Conservation (phyloP, 495 filamentous ascomycete genomes). For the Penicillium nucicola region DNA sequence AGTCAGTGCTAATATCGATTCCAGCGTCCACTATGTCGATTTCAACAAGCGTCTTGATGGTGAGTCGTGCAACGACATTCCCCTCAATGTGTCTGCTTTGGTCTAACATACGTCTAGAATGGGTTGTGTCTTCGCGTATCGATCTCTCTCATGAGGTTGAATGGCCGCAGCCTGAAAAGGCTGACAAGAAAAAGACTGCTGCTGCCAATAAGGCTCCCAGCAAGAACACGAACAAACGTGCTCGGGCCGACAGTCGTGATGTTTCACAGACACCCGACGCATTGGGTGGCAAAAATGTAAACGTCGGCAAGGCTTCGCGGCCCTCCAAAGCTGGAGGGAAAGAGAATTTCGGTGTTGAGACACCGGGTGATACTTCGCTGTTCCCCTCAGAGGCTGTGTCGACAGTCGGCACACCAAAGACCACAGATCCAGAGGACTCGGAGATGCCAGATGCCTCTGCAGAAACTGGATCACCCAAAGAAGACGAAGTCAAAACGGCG, state of each 20-base stretch:
- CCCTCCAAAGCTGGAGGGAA: slow-evolving; percentile 60
- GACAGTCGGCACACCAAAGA: slow-evolving; percentile 51
- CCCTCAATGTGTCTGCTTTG: background rate
- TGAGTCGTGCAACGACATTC: slow-evolving; percentile 15
- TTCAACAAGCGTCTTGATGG: slow-evolving; percentile 98
- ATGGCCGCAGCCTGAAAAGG: slow-evolving; percentile 71
- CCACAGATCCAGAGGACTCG: slow-evolving; percentile 53
- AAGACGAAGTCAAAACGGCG: slow-evolving; percentile 35
- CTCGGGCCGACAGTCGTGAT: slow-evolving; percentile 53
- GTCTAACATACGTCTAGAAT: slow-evolving; percentile 58
- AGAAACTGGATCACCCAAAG: slow-evolving; percentile 38
- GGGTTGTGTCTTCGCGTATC: slow-evolving; percentile 77
- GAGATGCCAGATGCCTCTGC: slow-evolving; percentile 60
- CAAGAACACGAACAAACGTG: slow-evolving; percentile 50
- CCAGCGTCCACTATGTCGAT: slow-evolving; percentile 90
- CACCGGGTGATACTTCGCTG: slow-evolving; percentile 33
- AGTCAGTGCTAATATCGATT: slow-evolving; percentile 16
- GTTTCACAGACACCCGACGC: slow-evolving; percentile 56
- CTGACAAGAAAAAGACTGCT: slow-evolving; percentile 61
- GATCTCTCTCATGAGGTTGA: slow-evolving; percentile 77
- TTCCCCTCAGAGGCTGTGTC: slow-evolving; percentile 50
- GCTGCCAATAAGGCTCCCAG: slow-evolving; percentile 43
- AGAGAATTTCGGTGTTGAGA: slow-evolving; percentile 51
- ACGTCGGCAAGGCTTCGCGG: slow-evolving; percentile 44
- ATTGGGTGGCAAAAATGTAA: slow-evolving; percentile 47